Base-by-base conservation (phyloP, 192 early-diverging fungal species). In the Coemansia sp. region DNA sequence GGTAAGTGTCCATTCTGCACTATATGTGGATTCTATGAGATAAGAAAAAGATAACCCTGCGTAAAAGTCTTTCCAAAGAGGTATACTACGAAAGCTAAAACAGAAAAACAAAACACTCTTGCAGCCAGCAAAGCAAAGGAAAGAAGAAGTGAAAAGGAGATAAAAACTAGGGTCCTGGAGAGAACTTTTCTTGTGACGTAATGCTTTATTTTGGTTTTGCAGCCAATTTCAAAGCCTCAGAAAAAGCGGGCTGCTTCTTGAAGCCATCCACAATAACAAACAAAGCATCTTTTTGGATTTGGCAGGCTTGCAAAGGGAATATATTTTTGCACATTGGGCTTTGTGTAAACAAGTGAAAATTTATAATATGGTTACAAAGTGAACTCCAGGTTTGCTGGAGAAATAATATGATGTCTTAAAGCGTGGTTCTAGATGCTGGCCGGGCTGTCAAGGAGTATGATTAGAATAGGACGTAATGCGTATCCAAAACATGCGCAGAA, bases 1-100 rank as follows among this genome's bases (percentile, higher is more conserved):
- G 49, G 57, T 65, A 62, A 37, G 22, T 44, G 6, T 75, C 68
- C 73, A 75, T 75, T 69, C 22, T 50, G 48, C 48, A 50, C 48
- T n/a, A 17, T n/a, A 50, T n/a, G 16, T 17, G n/a, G n/a, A 12
- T n/a, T 50, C 48, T 50, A 50, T 50, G 48, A n/a, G n/a, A n/a
- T 50, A 50, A 50, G n/a, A 32, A 39, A 40, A 22, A 57, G 11
- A 64, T 50, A 42, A 12, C 41, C 2, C 40, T 48, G n/a, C 19
- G 22, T 49, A 19, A 48, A 61, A 7, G 22, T 25, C 17, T 44
- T 12, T 17, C 50, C 20, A 14, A n/a, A 48, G 49, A n/a, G 22
- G 48, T 42, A 32, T n/a, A 61, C 13, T 38, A 20, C 1, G 7
- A 44, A 56, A 44, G 7, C 4, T 14, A 44, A 62, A 16, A 59